Evolutionary conservation across 768 basidiomycete species (phyloP).

Genomic region (Chalciporus piperatus): DNA sequence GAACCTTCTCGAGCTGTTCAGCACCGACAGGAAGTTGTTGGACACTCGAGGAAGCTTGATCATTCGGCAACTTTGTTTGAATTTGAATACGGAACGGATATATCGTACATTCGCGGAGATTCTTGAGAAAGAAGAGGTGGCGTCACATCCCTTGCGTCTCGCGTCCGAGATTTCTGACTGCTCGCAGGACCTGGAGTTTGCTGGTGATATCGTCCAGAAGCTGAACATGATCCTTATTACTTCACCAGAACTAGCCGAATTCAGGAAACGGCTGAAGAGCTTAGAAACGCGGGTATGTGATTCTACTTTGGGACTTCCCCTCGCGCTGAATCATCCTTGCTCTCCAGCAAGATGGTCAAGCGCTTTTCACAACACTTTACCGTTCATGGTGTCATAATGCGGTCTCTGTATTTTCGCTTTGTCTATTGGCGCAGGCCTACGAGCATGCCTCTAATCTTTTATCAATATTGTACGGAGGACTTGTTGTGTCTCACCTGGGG

Average conservation of each 20-base stretch:
- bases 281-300: conserved; percentile 81
- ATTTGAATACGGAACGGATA: conserved; percentile 92
- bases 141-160: conserved; percentile 13
- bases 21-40: conserved; percentile 85
- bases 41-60: conserved; percentile 94
- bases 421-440: conserved; percentile 95
- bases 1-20: conserved; percentile 91
- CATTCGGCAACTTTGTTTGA: conserved; percentile 90
- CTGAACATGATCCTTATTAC: conserved; percentile 96
- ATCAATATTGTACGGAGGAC: conserved; percentile 77
- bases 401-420: conserved; percentile 93
- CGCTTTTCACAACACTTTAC: conserved; percentile 89
- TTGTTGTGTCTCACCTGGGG: neutral
- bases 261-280: conserved; percentile 88
- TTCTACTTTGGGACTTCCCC: neutral
- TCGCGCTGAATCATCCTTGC: neutral
- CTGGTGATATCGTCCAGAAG: conserved; percentile 96
- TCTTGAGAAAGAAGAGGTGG: conserved; percentile 94
- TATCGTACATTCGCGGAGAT: conserved; percentile 97
- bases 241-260: conserved; percentile 93
- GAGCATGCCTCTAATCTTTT: conserved; percentile 97
- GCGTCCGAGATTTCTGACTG: neutral
- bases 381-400: conserved; percentile 99
- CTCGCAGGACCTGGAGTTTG: conserved; percentile 90
- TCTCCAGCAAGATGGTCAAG: conserved; percentile 88